These are phyloP conservation scores for Phylloporus sp. DNA, from an alignment of 768 basidiomycete genomes.

Conservation along the genomic window DNA sequence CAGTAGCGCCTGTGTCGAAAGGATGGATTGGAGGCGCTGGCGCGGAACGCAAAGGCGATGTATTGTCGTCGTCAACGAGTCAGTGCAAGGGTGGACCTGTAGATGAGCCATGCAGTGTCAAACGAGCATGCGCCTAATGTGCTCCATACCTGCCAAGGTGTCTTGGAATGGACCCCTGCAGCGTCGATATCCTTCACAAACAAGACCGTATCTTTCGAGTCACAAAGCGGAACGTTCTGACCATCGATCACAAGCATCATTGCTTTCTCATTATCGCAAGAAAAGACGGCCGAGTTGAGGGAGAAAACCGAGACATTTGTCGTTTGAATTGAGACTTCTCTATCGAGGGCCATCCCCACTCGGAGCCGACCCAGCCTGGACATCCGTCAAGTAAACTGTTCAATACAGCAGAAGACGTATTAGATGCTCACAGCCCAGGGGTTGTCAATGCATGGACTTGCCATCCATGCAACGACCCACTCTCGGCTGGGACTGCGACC, in stretches of 20 bases:
- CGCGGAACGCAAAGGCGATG: conserved; percentile 6
- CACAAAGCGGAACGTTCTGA: not conserved
- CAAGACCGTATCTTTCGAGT: conserved; percentile 1
- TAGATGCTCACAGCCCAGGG: conserved; percentile 62
- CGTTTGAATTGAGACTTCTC: conserved; percentile 14
- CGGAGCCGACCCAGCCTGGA: conserved; percentile 20
- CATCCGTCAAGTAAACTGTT: not conserved
- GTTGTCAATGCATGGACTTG: conserved; percentile 49
- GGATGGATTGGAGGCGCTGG: conserved; percentile 58
- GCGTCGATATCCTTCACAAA: conserved; percentile 5
- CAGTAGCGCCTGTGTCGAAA: conserved; percentile 50
- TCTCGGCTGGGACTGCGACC: conserved; percentile 61
- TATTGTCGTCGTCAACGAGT: not conserved
- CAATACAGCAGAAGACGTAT: not conserved
- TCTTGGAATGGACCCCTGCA: not conserved
- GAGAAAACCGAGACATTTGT: conserved; percentile 27
- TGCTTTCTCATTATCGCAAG: not conserved
- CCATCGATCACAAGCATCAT: conserved; percentile 13
- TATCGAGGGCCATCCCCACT: conserved; percentile 6
- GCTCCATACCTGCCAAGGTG: conserved; percentile 22
- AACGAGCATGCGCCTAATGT: too few species aligned
- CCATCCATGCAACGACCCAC: conserved; percentile 68
- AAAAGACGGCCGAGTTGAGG: conserved; percentile 4
- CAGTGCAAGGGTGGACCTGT: conserved; percentile 7
- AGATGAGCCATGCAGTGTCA: not conserved